These are phyloP conservation scores for Penicillium sp. DNA, from an alignment of 2,329 filamentous ascomycete species.

Conservation along the genomic window DNA sequence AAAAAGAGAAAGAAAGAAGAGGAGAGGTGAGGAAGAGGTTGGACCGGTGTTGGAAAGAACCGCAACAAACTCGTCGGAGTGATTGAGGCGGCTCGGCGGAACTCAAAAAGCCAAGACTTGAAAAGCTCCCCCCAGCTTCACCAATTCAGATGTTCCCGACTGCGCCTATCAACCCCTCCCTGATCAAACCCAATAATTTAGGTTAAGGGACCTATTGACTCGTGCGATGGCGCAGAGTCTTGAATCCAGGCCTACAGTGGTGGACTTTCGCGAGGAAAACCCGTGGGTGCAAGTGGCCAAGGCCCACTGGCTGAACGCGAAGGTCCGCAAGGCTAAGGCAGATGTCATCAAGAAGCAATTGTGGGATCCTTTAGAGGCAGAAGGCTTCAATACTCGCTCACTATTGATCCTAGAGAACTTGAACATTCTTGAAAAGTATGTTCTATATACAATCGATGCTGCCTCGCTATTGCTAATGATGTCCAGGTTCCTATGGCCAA, in stretches of 20 bases:
- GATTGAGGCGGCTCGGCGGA: conserved; percentile 32
- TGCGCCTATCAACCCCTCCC: conserved; percentile 28
- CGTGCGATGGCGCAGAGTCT: conserved; percentile 57
- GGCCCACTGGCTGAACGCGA: conserved; percentile 77
- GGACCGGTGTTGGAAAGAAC: background rate
- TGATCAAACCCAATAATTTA: conserved; percentile 16
- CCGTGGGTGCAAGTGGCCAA: conserved; percentile 67
- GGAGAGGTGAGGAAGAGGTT: no score
- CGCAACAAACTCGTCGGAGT: conserved; percentile 5
- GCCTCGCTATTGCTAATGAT: conserved; percentile 20
- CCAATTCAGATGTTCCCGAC: conserved; percentile 25
- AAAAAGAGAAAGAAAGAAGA: conserved; percentile 3
- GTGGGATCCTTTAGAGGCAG: conserved; percentile 82
- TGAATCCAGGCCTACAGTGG: conserved; percentile 43
- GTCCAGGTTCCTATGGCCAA: conserved; percentile 87
- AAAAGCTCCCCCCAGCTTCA: conserved; percentile 33
- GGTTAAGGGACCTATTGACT: conserved; percentile 38
- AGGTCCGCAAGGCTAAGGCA: conserved; percentile 69
- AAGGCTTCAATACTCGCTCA: conserved; percentile 71
- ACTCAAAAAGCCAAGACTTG: conserved; percentile 25
- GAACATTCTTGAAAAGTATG: conserved; percentile 77
- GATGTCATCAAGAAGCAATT: conserved; percentile 82
- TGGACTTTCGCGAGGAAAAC: conserved; percentile 42
- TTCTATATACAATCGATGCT: background rate
- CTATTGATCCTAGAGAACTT: conserved; percentile 82